A percentile compares a stretch with the other conserved stretches of the same genome.
phyloP scores from a whole-genome alignment of 352 stramenopile genomes.

The Phytophthora pinifolia region DNA sequence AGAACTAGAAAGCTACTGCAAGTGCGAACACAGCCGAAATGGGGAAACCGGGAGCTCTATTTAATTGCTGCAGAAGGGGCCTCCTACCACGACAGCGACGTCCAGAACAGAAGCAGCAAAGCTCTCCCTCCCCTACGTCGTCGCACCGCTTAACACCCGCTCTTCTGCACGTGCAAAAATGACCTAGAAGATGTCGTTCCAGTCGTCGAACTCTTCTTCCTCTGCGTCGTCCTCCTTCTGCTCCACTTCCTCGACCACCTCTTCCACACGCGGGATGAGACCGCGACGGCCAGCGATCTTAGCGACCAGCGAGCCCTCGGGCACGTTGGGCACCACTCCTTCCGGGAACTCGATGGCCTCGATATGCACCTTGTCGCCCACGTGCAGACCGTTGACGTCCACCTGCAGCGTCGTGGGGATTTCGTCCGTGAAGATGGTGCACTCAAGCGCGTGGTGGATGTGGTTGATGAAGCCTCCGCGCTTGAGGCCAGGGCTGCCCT shows the following conservation, averaged over 20 bases:
- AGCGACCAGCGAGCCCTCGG: slow-evolving; percentile 66
- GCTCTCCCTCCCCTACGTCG: slow-evolving; percentile 10
- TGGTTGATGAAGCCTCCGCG: slow-evolving; percentile 93
- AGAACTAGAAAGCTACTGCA: slow-evolving; percentile 11
- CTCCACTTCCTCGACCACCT: slow-evolving; percentile 69
- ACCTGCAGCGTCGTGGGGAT: slow-evolving; percentile 79
- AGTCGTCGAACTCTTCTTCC: slow-evolving; percentile 83
- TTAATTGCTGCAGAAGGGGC: slow-evolving; percentile 22
- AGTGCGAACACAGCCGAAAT: slow-evolving; percentile 7
- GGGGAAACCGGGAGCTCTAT: slow-evolving; percentile 30
- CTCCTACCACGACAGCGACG: slow-evolving; percentile 11
- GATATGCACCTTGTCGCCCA: slow-evolving; percentile 81
- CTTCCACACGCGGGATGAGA: slow-evolving; percentile 75
- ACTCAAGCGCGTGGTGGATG: slow-evolving; percentile 86
- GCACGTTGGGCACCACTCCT: slow-evolving; percentile 66
- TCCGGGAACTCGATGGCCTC: slow-evolving; percentile 78
- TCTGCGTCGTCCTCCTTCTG: slow-evolving; percentile 63
- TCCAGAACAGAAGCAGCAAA: slow-evolving; percentile 10
- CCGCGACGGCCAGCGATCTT: slow-evolving; percentile 87
- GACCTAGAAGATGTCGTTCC: slow-evolving; percentile 88
- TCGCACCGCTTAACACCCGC: slow-evolving; percentile 4
- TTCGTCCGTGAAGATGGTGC: slow-evolving; percentile 70
- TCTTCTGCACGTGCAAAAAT: slow-evolving; percentile 11
- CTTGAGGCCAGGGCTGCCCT: slow-evolving; percentile 94
- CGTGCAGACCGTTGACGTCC: slow-evolving; percentile 87